Conservation (phyloP, 805 yeast species). For the Barnettozyma vustinii region DNA sequence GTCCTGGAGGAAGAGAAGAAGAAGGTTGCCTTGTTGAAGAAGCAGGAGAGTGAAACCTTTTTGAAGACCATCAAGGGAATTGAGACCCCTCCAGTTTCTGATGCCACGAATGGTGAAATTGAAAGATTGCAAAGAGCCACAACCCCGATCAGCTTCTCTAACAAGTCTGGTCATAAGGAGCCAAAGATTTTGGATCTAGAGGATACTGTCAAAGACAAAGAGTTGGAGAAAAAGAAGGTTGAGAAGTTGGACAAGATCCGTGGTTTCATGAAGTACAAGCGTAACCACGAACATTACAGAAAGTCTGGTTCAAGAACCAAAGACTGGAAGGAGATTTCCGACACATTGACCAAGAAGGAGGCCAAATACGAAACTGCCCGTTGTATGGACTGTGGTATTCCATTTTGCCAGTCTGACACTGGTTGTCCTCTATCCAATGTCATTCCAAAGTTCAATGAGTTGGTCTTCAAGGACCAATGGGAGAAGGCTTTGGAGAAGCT, state of each 20-base stretch:
- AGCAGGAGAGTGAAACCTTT: slow-evolving; percentile 53
- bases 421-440: slow-evolving; percentile 97
- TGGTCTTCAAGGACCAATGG: slow-evolving; percentile 94
- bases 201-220: slow-evolving; percentile 73
- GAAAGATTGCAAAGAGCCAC: slow-evolving; percentile 26
- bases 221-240: slow-evolving; percentile 57
- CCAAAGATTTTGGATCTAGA: slow-evolving; percentile 88
- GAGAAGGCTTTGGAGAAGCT: slow-evolving; percentile 85
- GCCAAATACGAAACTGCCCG: slow-evolving; percentile 90
- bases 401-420: slow-evolving; percentile 96
- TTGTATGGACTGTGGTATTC: slow-evolving; percentile 99
- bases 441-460: slow-evolving; percentile 97
- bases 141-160: slow-evolving; percentile 20
- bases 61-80: slow-evolving; percentile 63
- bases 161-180: slow-evolving; percentile 42
- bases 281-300: slow-evolving; percentile 84
- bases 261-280: slow-evolving; percentile 92
- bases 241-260: slow-evolving; percentile 70
- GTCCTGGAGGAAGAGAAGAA: slow-evolving; percentile 74
- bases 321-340: slow-evolving; percentile 91
- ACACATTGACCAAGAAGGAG: slow-evolving; percentile 78
- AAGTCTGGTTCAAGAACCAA: slow-evolving; percentile 65
- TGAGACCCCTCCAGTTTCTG: slow-evolving; percentile 62
- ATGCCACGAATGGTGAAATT: slow-evolving; percentile 86
- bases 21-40: slow-evolving; percentile 58